phyloP scores from a whole-genome alignment of 768 basidiomycete genomes.

The Suillus clintonianus region DNA sequence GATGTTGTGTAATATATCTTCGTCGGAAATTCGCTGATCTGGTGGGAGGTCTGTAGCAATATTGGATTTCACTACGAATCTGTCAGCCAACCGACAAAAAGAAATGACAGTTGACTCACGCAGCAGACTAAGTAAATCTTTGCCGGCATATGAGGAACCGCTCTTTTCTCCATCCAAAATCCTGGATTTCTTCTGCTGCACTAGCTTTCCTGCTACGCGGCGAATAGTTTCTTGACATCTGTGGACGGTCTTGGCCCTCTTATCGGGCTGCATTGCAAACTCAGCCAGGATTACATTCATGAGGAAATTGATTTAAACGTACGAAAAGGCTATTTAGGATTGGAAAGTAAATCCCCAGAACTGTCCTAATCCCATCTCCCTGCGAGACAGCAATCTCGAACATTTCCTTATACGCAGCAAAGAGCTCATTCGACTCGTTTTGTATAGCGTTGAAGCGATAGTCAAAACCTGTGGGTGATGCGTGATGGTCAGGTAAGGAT shows the following conservation, averaged over 20 bases:
- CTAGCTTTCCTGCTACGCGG: constrained; percentile 70
- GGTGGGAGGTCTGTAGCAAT: constrained; percentile 65
- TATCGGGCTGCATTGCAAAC: constrained; percentile 48
- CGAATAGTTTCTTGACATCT: constrained; percentile 64
- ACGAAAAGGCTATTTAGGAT: constrained; percentile 56
- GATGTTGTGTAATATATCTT: constrained; percentile 83
- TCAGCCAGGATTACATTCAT: not conserved
- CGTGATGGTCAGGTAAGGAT: not conserved
- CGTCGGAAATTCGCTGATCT: constrained; percentile 80
- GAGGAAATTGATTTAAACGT: constrained; percentile 25
- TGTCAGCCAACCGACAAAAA: constrained; percentile 10
- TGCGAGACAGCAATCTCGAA: constrained; percentile 73
- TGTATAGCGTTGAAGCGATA: constrained; percentile 86
- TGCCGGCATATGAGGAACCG: constrained; percentile 56
- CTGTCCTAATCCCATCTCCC: constrained; percentile 41
- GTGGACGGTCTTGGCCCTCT: constrained; percentile 47
- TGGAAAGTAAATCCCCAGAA: constrained; percentile 62
- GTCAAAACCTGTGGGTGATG: constrained; percentile 62
- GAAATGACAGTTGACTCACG: constrained; percentile 47
- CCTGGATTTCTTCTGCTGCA: constrained; percentile 78
- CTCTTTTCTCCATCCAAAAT: constrained; percentile 59
- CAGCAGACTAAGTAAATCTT: constrained; percentile 77
- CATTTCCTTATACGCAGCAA: constrained; percentile 83
- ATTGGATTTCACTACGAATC: constrained; percentile 76
- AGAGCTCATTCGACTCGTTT: constrained; percentile 76